Percentiles rank a stretch among this genome's conserved stretches.
Evolutionary conservation across 495 filamentous ascomycete species (phyloP).

Genomic region (Aspergillus wentii): DNA sequence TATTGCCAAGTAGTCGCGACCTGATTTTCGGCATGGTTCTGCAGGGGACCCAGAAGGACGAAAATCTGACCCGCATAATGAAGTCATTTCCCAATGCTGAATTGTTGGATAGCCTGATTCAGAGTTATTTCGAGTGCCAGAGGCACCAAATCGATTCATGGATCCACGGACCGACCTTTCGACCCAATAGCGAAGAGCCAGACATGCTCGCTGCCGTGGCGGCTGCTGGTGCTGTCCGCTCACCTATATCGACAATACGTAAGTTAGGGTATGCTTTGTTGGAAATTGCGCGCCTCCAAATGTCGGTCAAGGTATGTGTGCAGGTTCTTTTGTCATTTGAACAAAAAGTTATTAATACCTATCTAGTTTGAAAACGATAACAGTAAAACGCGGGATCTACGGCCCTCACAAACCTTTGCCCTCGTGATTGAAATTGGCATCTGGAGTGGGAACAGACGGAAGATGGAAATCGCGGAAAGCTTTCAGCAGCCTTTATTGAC

Average conservation of each 20-base stretch:
- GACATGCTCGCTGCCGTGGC: slow-evolving; percentile 52
- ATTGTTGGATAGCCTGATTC: slow-evolving; percentile 54
- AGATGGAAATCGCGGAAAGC: slow-evolving; percentile 65
- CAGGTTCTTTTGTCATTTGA: neutral
- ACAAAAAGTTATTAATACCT: neutral
- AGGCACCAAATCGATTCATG: slow-evolving; percentile 44
- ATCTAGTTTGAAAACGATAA: slow-evolving; percentile 57
- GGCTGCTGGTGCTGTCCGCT: slow-evolving; percentile 51
- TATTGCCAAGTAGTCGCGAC: slow-evolving; percentile 48
- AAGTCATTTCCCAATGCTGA: slow-evolving; percentile 57
- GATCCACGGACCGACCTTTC: slow-evolving; percentile 55
- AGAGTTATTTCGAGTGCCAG: slow-evolving; percentile 53
- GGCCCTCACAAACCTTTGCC: slow-evolving; percentile 50
- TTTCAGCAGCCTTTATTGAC: slow-evolving; percentile 48
- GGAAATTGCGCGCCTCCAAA: slow-evolving; percentile 50
- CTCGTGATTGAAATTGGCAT: slow-evolving; percentile 54
- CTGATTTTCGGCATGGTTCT: slow-evolving; percentile 55
- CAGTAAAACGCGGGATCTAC: slow-evolving; percentile 46
- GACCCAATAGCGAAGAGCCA: slow-evolving; percentile 42
- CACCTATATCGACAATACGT: slow-evolving; percentile 49
- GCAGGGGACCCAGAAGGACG: slow-evolving; percentile 40
- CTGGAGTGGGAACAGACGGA: slow-evolving; percentile 64
- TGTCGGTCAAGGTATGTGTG: slow-evolving; percentile 40
- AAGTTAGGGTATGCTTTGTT: slow-evolving; percentile 60
- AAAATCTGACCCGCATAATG: slow-evolving; percentile 44